Conservation (phyloP, 1,139 yeast genomes). For the Petasospora rhodanensis region DNA sequence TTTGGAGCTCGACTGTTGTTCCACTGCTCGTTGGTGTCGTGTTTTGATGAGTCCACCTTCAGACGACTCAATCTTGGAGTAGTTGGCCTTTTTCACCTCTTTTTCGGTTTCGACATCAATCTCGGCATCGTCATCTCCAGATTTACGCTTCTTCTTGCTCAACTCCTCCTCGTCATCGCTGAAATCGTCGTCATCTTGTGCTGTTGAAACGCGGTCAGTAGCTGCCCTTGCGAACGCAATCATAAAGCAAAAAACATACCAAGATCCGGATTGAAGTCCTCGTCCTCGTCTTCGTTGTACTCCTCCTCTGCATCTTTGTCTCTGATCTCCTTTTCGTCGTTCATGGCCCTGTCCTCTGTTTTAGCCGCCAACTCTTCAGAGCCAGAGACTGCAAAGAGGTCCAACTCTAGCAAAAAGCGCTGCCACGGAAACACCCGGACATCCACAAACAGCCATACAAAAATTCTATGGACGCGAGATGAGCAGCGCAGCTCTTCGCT, state of each 20-base stretch:
- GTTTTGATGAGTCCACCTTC: slow-evolving; percentile 55
- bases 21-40: slow-evolving; percentile 46
- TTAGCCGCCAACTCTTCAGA: slow-evolving; percentile 88
- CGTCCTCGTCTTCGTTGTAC: slow-evolving; percentile 35
- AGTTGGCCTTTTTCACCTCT: slow-evolving; percentile 32
- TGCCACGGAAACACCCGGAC: too few species aligned
- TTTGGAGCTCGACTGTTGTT: slow-evolving; percentile 28
- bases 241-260: slow-evolving; percentile 4
- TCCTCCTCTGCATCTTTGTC: slow-evolving; percentile 35
- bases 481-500: too few species aligned
- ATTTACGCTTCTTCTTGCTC: slow-evolving; percentile 22
- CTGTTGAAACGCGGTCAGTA: too few species aligned
- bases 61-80: slow-evolving; percentile 42
- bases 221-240: too few species aligned
- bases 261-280: slow-evolving; percentile 27
- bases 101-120: slow-evolving; percentile 31
- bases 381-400: too few species aligned
- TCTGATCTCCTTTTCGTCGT: slow-evolving; percentile 85
- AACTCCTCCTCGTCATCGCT: slow-evolving; percentile 41
- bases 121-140: slow-evolving; percentile 30
- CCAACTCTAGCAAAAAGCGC: too few species aligned
- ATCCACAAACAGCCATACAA: too few species aligned
- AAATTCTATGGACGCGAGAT: too few species aligned
- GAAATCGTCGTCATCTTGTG: slow-evolving; percentile 45
- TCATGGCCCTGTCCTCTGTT: slow-evolving; percentile 88